Conservation (phyloP, 179 eudicot species). For the Vitellaria paradoxa region DNA sequence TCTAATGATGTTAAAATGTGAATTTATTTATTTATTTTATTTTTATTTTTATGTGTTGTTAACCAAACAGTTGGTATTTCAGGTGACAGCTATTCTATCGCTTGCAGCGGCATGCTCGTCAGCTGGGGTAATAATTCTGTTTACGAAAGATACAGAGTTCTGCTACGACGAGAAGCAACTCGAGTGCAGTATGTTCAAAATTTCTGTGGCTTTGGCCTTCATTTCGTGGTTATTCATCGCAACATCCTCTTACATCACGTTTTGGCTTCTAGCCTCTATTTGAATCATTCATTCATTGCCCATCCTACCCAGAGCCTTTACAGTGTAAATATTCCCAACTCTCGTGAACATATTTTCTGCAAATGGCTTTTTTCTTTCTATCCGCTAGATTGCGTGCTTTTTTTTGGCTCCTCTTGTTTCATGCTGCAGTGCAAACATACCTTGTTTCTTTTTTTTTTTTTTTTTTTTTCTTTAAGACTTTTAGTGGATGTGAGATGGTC, state of each 20-base stretch:
- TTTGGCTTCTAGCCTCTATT: conserved; percentile 75
- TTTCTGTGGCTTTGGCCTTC: conserved; percentile 72
- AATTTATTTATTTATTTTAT: not conserved
- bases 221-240: conserved; percentile 68
- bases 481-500: not conserved
- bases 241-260: conserved; percentile 65
- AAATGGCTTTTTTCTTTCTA: not conserved
- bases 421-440: not conserved
- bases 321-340: not conserved
- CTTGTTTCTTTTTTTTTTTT: not conserved
- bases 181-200: conserved; percentile 53
- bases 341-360: not conserved
- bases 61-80: conserved; percentile 13
- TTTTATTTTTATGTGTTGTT: not conserved
- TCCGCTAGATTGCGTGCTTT: not conserved
- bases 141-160: conserved; percentile 46
- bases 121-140: conserved; percentile 66
- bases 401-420: not conserved
- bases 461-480: not conserved
- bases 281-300: conserved; percentile 14
- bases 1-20: not conserved
- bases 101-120: conserved; percentile 88
- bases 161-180: conserved; percentile 31
- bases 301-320: not conserved
- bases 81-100: conserved; percentile 79